These are phyloP conservation scores for Brassica juncea DNA, from an alignment of 345 rosid genomes.

Conservation along the genomic window DNA sequence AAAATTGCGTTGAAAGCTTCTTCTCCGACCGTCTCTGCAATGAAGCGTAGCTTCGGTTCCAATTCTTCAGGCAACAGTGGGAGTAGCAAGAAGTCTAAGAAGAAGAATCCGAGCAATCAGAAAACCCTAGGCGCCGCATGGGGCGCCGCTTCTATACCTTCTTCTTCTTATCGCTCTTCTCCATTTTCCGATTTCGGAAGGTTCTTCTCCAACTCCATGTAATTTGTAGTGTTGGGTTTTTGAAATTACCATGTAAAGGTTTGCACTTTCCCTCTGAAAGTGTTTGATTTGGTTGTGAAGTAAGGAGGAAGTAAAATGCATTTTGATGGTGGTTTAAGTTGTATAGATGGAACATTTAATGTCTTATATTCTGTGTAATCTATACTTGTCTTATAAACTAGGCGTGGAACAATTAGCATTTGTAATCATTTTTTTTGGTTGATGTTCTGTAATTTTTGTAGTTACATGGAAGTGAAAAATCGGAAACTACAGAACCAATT, in stretches of 20 bases:
- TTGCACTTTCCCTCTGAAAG: background rate
- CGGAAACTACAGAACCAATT: slow-evolving; percentile 78
- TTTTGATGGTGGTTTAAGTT: background rate
- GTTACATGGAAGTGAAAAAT: slow-evolving; percentile 86
- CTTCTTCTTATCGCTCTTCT: slow-evolving; percentile 67
- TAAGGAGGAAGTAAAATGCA: background rate
- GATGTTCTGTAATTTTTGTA: slow-evolving; percentile 32
- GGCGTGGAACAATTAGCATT: background rate
- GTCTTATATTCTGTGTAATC: background rate
- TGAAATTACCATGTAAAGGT: background rate
- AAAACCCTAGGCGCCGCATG: slow-evolving; percentile 93
- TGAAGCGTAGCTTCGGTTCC: slow-evolving; percentile 68
- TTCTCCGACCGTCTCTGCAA: slow-evolving; percentile 43
- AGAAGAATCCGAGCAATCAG: slow-evolving; percentile 55
- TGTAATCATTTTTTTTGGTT: background rate
- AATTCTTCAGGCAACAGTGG: slow-evolving; percentile 43
- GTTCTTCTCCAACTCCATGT: slow-evolving; percentile 35
- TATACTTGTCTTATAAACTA: background rate
- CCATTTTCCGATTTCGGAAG: slow-evolving; percentile 87
- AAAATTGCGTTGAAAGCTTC: slow-evolving; percentile 38
- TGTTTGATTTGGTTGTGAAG: background rate
- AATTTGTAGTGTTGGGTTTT: slow-evolving; percentile 23
- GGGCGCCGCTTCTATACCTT: slow-evolving; percentile 74
- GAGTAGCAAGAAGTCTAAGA: slow-evolving; percentile 43
- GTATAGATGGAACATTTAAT: background rate